Evolutionary conservation across 2,329 filamentous ascomycete genomes (phyloP), one percentile per base, ranked within the genome.

Genomic region (Aplosporella prunicola): DNA sequence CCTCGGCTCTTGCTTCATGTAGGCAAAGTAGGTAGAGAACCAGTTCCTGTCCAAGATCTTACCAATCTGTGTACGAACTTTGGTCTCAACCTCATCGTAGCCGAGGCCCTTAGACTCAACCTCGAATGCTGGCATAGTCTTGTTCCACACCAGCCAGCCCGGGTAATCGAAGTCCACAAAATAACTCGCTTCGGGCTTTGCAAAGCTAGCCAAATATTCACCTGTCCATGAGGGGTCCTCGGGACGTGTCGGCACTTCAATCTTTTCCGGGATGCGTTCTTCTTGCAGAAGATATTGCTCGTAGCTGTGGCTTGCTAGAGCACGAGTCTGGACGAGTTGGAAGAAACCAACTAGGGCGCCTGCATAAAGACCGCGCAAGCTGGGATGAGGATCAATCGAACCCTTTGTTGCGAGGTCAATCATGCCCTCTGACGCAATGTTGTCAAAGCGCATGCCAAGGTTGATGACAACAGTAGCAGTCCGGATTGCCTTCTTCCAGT

Each of bases 61-160:
- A 32, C 88, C 91, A 51, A 98, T 91, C 52, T 84, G 82, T 38
- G 74, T 72, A 26, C 89, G 79, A 5, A 82, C 76, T 2, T 69
- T 69, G 49, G 64, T 77, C 58, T 98, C 91, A 0, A 84, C 66
- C 10, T 84, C 78, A 51, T 98, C 91, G 51, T 91, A 98, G 29
- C 75, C 60, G 67, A 94, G 52, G 60, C 78, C 60, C 56, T 65
- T 67, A 18, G 87, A 77, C 35, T 82, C 80, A 3, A 82, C 77
- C 43, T 78, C 76, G 57, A 80, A 87, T 0, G 81, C 91, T 10
- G 78, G 79, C 68, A 96, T 89, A 20, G 72, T 77, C 59, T 91
- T 85, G 35, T 82, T 82, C 91, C 91, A 98, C 1, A 93, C 87
- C 13, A 98, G 71, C 93, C 93, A 98, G 20, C 91, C 91, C 4